A percentile compares a stretch with the other conserved stretches of the same genome.
Conservation (phyloP, 345 rosid genomes). For the Arabidopsis suecica region DNA sequence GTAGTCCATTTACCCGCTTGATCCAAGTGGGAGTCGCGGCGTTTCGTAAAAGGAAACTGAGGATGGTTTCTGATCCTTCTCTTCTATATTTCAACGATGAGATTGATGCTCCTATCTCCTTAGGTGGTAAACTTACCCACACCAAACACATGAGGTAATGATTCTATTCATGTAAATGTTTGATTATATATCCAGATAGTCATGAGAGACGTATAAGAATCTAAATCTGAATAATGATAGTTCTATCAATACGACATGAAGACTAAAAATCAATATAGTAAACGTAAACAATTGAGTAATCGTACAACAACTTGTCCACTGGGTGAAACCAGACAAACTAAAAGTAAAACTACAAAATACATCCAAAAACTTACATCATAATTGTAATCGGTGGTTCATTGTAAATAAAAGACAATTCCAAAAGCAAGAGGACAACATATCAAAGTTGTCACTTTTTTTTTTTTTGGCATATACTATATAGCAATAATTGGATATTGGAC, state of each 20-base stretch:
- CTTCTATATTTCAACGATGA: constrained; percentile 66
- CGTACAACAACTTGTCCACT: constrained; percentile 46
- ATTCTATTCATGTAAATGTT: background rate
- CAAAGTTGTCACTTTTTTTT: constrained; percentile 11
- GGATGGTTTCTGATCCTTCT: constrained; percentile 49
- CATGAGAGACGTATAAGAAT: constrained; percentile 27
- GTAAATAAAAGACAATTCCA: constrained; percentile 6
- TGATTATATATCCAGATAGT: constrained; percentile 16
- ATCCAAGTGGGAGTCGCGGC: constrained; percentile 75
- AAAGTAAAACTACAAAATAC: constrained; percentile 21
- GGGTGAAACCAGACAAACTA: constrained; percentile 29
- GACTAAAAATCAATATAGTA: constrained; percentile 18
- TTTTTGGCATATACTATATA: constrained; percentile 19
- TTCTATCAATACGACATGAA: constrained; percentile 3
- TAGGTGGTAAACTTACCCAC: constrained; percentile 67
- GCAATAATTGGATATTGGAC: constrained; percentile 36
- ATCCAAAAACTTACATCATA: constrained; percentile 10
- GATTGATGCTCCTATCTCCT: constrained; percentile 76
- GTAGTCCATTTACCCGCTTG: constrained; percentile 92
- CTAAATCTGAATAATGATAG: constrained; percentile 20
- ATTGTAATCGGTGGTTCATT: constrained; percentile 26
- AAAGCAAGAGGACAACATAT: constrained; percentile 29
- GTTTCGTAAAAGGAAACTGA: constrained; percentile 65
- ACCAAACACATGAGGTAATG: constrained; percentile 66
- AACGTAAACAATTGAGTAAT: constrained; percentile 32